phyloP scores from a whole-genome alignment of 2,329 filamentous ascomycete species.

The Aspergillus intermedius region DNA sequence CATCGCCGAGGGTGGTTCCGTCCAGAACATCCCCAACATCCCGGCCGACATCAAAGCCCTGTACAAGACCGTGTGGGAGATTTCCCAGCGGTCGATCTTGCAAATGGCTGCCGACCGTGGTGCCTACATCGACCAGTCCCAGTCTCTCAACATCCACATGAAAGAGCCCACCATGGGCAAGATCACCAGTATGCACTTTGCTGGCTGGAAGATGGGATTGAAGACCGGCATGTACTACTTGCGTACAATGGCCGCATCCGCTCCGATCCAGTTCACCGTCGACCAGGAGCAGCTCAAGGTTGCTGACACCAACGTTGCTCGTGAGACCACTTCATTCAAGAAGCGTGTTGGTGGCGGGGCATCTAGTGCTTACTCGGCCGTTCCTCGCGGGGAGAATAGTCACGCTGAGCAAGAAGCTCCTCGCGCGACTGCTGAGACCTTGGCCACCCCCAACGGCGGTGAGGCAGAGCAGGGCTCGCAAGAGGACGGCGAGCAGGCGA shows the following conservation, averaged over 20 bases:
- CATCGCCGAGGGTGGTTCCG: slow-evolving; percentile 90
- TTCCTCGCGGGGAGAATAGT: slow-evolving; percentile 58
- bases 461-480: slow-evolving; percentile 12
- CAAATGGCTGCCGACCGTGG: slow-evolving; percentile 98
- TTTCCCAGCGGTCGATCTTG: slow-evolving; percentile 88
- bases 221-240: slow-evolving; percentile 99
- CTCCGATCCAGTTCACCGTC: slow-evolving; percentile 97
- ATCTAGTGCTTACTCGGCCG: slow-evolving; percentile 51
- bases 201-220: slow-evolving; percentile 96
- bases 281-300: slow-evolving; percentile 93
- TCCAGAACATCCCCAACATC: slow-evolving; percentile 96
- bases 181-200: slow-evolving; percentile 99
- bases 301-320: slow-evolving; percentile 70
- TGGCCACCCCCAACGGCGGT: slow-evolving; percentile 38
- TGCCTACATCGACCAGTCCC: slow-evolving; percentile 97
- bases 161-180: slow-evolving; percentile 99
- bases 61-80: slow-evolving; percentile 99
- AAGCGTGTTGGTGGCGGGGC: slow-evolving; percentile 58
- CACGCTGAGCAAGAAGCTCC: slow-evolving; percentile 39
- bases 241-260: slow-evolving; percentile 91
- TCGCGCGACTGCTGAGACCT: slow-evolving; percentile 61
- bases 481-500: slow-evolving; percentile 66
- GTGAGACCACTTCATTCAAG: slow-evolving; percentile 53
- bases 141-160: slow-evolving; percentile 99
- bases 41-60: slow-evolving; percentile 90